Base-by-base conservation (phyloP, 768 basidiomycete species). In the Lactifluus piperatus region DNA sequence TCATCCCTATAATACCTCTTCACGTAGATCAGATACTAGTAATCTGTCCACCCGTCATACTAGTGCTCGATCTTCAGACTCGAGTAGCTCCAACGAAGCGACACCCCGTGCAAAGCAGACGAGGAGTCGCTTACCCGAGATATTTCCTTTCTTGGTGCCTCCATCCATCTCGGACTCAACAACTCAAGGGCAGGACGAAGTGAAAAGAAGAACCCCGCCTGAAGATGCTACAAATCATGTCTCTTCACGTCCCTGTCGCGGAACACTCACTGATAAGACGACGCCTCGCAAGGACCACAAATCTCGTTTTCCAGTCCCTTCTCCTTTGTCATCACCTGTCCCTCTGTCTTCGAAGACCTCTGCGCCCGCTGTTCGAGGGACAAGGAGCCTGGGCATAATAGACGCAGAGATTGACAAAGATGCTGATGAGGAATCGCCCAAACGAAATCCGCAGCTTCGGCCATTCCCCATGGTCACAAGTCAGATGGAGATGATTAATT, bases 391-490 rank as follows among this genome's bases (percentile, higher is more conserved):
- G 32, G 3, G 26, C 22, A 24, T 22, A 5, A n/a, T 50, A 24
- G 51, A 56, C 27, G 20, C 32, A 16, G 41, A 47, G 22, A 6
- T 22, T 5, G 54, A 56, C n/a, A 53, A 64, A 24, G 60, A 49
- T 9, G 44, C 39, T 13, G 56, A 57, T n/a, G 32, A 47, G 24
- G 57, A 29, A 37, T 36, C 29, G 45, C 36, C 27, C 26, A 54
- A 62, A 26, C 39, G 24, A 46, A 36, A 22, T 6, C 54, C 48
- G 20, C 49, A 34, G 18, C 53, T 58, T 32, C 63, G 54, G 36
- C 63, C 63, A 36, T 64, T 64, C 20, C 63, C 63, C 29, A 63
- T 64, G 63, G 20, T 51, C 1, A 32, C 53, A 26, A 56, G 30
- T 26, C 51, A 37, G 22, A 44, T 29, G 36, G 22, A 51, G 16